Conservation (phyloP, 495 filamentous ascomycete genomes). For the Astrocystis sublimbata region DNA sequence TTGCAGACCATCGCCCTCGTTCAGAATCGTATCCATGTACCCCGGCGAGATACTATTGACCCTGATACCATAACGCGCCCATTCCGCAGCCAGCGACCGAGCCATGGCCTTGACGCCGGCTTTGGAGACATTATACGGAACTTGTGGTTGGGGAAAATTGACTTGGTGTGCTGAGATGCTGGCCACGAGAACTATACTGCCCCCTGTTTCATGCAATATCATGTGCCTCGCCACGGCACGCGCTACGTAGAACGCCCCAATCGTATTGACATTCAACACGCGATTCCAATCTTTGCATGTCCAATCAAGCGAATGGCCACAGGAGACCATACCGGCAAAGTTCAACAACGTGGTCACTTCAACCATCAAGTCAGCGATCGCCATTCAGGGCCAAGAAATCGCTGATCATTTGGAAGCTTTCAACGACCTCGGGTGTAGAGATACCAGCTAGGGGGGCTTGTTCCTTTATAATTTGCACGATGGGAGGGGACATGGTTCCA, state of each 20-base stretch:
- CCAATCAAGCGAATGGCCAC: slow-evolving; percentile 58
- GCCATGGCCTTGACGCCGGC: slow-evolving; percentile 61
- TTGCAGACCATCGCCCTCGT: slow-evolving; percentile 62
- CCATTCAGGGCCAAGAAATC: no score
- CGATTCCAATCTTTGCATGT: slow-evolving; percentile 55
- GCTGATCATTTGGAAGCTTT: no score
- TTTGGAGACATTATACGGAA: slow-evolving; percentile 71
- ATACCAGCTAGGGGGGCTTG: no score
- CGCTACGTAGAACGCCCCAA: slow-evolving; percentile 67
- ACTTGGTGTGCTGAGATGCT: slow-evolving; percentile 67
- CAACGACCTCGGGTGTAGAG: no score
- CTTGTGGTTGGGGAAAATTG: slow-evolving; percentile 70
- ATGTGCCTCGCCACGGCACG: slow-evolving; percentile 62
- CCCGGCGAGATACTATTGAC: slow-evolving; percentile 72
- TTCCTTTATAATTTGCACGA: no score
- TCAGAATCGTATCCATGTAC: slow-evolving; percentile 82
- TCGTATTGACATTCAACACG: slow-evolving; percentile 67
- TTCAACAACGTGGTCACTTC: slow-evolving; percentile 63
- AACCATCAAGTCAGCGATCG: no score
- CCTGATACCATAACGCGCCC: slow-evolving; percentile 61
- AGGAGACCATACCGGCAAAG: slow-evolving; percentile 69
- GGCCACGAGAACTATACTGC: slow-evolving; percentile 65
- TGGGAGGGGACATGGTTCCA: no score
- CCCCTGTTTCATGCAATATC: slow-evolving; percentile 51
- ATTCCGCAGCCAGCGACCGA: slow-evolving; percentile 66